A percentile compares a stretch with the other conserved stretches of the same genome.
phyloP scores from a whole-genome alignment of 768 basidiomycete genomes.

The Termitomyces sp. region DNA sequence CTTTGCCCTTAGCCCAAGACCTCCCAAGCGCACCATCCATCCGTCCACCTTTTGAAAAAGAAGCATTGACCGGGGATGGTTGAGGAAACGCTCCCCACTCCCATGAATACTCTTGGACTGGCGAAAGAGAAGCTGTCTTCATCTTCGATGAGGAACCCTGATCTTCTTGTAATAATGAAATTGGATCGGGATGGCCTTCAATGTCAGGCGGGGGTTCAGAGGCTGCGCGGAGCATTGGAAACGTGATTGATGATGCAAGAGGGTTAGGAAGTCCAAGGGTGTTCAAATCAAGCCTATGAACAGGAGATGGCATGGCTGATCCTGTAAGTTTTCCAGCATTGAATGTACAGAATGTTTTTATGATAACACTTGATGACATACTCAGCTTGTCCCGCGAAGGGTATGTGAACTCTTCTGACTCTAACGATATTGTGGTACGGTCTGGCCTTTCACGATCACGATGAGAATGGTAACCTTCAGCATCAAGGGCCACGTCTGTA shows the following conservation, averaged over 20 bases:
- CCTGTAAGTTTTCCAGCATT: constrained; percentile 5
- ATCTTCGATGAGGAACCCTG: constrained; percentile 11
- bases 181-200: constrained; percentile 17
- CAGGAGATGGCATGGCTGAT: constrained; percentile 19
- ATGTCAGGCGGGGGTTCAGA: constrained; percentile 59
- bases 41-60: constrained; percentile 44
- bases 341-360: background rate
- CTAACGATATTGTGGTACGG: constrained; percentile 29
- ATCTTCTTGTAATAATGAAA: constrained; percentile 1
- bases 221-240: constrained; percentile 39
- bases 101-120: constrained; percentile 77
- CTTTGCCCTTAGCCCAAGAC: constrained; percentile 22
- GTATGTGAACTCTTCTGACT: constrained; percentile 6
- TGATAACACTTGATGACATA: background rate
- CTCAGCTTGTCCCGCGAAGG: constrained; percentile 6
- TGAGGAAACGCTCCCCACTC: constrained; percentile 92
- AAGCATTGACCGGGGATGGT: constrained; percentile 57
- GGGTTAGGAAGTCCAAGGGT: background rate
- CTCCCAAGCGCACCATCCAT: constrained; percentile 21
- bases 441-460: constrained; percentile 35
- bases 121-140: constrained; percentile 9
- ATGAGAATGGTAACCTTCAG: constrained; percentile 71
- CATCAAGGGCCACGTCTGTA: constrained; percentile 76
- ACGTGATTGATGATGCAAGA: constrained; percentile 7
- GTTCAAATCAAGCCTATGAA: constrained; percentile 3